Percentiles rank a stretch among this genome's conserved stretches.
These are phyloP conservation scores for Phaeosphaeria sp. DNA, from an alignment of 2,329 filamentous ascomycete species.

Conservation along the genomic window DNA sequence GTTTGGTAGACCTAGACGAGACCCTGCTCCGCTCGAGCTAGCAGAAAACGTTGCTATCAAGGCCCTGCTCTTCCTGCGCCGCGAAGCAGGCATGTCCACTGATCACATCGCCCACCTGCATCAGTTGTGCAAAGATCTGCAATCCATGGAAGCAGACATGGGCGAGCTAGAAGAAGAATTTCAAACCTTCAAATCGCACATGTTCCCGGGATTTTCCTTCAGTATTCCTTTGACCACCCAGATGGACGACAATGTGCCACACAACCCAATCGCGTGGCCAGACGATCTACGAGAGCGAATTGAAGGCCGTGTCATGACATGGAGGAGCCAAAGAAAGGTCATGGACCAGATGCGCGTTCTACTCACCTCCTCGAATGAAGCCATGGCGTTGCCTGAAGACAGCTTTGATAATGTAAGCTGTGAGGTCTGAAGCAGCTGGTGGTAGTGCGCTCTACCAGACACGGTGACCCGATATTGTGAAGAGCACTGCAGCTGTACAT, in stretches of 20 bases:
- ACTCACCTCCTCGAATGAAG: conserved; percentile 25
- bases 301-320: conserved; percentile 26
- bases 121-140: conserved; percentile 25
- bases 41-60: conserved; percentile 27
- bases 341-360: conserved; percentile 26
- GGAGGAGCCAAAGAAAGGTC: conserved; percentile 26
- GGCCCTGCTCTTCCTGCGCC: conserved; percentile 31
- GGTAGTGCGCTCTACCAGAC: too few relatives aligned
- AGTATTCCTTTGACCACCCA: conserved; percentile 1
- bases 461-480: too few relatives aligned
- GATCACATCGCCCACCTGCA: conserved; percentile 23
- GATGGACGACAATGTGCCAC: conserved; percentile 5
- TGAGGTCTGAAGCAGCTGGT: conserved; percentile 20
- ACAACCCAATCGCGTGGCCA: conserved; percentile 34
- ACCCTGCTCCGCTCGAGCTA: conserved; percentile 15
- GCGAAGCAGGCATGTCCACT: conserved; percentile 23
- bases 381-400: conserved; percentile 31
- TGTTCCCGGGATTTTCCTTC: conserved; percentile 14
- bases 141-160: conserved; percentile 23
- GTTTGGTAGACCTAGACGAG: conserved; percentile 23
- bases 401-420: conserved; percentile 31
- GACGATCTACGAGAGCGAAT: conserved; percentile 19
- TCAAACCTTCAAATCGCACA: conserved; percentile 18
- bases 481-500: too few relatives aligned
- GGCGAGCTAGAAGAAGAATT: conserved; percentile 9